Evolutionary conservation across 2,329 filamentous ascomycete species (phyloP), one percentile per base, ranked within the genome.

Genomic region (Scolecobasidium constrictum): DNA sequence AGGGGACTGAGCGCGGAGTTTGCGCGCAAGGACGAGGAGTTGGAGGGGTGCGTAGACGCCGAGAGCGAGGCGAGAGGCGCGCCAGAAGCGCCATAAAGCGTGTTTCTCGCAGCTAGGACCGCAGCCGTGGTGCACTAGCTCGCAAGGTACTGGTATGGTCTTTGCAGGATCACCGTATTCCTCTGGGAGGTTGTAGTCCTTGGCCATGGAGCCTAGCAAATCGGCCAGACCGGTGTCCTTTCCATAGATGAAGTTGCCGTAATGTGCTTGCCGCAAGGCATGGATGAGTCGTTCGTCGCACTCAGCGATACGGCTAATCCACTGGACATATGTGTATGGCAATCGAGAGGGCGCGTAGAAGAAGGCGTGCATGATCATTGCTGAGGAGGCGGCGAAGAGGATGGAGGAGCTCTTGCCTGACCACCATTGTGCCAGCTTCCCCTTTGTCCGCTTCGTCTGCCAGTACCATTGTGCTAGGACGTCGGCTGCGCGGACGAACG

Each of bases 341-440:
- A 94, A 71, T 16, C 75, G 71, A 26, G 75, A 69, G 0, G 86
- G 84, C 7, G 68, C 59, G 63, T 90, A 94, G 57, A 93, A 81
- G 83, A 84, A 94, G 15, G 84, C 75, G 81, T 84, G 90, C 86
- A 93, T 94, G 50, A 93, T 80, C 28, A 85, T 64, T 17, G 79
- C 81, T 31, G 75, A 78, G 16, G 83, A 87, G 23, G 72, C 59
- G 35, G 81, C 77, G 58, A 94, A 93, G 15, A 88, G 63, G 4
- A 73, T 62, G 3, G 83, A 75, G 54, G 90, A 82, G n/a, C 76
- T 66, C 28, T 76, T 57, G 20, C 55, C 53, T 20, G 64, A 58
- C 5, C 61, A 44, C 47, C 34, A 33, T 20, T 26, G 19, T 20
- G 52, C 53, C 52, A 35, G 54, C 55, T 52, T 54, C 55, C 40